Percentiles rank a stretch among this genome's conserved stretches.
These are phyloP conservation scores for Serendipita sp. DNA, from an alignment of 768 basidiomycete species.

Conservation along the genomic window DNA sequence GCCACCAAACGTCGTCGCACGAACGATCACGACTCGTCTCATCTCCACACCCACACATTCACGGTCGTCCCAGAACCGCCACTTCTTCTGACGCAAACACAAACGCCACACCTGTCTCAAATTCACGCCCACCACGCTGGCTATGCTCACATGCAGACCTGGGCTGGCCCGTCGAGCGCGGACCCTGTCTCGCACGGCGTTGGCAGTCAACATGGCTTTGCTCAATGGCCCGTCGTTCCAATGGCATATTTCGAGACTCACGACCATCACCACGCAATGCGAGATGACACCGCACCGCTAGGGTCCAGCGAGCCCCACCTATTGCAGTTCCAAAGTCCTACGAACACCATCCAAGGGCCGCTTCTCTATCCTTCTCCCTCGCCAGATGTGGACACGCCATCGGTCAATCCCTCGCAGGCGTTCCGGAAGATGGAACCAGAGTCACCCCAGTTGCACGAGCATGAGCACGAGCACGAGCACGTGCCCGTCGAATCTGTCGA, in stretches of 20 bases:
- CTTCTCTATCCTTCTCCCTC: background rate
- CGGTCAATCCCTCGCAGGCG: background rate
- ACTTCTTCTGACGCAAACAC: slow-evolving; percentile 1
- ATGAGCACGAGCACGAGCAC: background rate
- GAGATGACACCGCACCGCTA: background rate
- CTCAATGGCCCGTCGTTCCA: background rate
- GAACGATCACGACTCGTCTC: background rate
- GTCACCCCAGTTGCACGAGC: background rate
- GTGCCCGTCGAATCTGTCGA: background rate
- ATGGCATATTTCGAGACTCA: background rate
- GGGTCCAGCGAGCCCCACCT: background rate
- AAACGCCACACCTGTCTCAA: background rate
- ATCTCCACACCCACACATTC: background rate
- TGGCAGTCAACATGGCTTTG: background rate
- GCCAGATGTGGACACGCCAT: background rate
- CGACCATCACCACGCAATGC: background rate
- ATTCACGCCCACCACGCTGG: background rate
- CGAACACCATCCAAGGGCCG: background rate
- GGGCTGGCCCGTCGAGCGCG: slow-evolving; percentile 1
- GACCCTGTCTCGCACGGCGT: background rate
- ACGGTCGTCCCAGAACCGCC: background rate
- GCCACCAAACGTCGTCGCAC: slow-evolving; percentile 4
- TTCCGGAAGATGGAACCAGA: background rate
- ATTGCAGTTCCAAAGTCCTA: background rate
- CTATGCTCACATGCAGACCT: background rate